These are phyloP conservation scores for Wickerhamomyces pijperi DNA, from an alignment of 805 yeast species.

Conservation along the genomic window DNA sequence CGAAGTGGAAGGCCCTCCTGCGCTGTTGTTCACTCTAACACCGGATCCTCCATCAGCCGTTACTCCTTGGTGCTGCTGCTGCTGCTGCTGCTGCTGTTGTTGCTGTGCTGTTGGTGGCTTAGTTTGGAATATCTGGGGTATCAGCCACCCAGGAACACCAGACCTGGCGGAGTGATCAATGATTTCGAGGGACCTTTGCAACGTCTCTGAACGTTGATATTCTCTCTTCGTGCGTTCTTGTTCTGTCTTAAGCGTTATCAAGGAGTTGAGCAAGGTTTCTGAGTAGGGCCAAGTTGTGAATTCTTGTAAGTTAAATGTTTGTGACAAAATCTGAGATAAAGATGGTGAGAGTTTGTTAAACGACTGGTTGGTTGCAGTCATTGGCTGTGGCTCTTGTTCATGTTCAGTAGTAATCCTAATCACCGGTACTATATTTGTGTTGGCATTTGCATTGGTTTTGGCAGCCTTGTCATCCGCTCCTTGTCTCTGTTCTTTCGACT, in stretches of 20 bases:
- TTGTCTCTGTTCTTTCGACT: too few species aligned
- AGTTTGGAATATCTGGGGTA: slow-evolving; percentile 23
- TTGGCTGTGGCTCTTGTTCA: too few species aligned
- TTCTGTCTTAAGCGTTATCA: slow-evolving; percentile 25
- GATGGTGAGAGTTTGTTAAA: not conserved
- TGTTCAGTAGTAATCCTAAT: too few species aligned
- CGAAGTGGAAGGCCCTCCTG: slow-evolving; percentile 6
- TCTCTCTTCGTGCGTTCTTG: slow-evolving; percentile 31
- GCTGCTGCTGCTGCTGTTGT: too few species aligned
- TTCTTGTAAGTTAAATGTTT: not conserved
- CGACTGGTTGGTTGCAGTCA: too few species aligned
- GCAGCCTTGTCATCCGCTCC: too few species aligned
- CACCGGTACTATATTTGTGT: too few species aligned
- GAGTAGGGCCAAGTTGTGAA: slow-evolving; percentile 25
- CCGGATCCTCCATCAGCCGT: not conserved
- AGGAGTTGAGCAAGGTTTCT: slow-evolving; percentile 24
- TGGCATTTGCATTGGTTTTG: too few species aligned
- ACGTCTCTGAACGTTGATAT: slow-evolving; percentile 19
- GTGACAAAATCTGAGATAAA: not conserved
- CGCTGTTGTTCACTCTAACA: not conserved
- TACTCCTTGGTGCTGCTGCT: too few species aligned
- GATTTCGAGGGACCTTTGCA: slow-evolving; percentile 24
- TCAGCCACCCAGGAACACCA: slow-evolving; percentile 24
- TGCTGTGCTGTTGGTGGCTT: not conserved
- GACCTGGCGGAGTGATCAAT: slow-evolving; percentile 24